phyloP scores from a whole-genome alignment of 305 asterid genomes.

The Petunia hybrid region DNA sequence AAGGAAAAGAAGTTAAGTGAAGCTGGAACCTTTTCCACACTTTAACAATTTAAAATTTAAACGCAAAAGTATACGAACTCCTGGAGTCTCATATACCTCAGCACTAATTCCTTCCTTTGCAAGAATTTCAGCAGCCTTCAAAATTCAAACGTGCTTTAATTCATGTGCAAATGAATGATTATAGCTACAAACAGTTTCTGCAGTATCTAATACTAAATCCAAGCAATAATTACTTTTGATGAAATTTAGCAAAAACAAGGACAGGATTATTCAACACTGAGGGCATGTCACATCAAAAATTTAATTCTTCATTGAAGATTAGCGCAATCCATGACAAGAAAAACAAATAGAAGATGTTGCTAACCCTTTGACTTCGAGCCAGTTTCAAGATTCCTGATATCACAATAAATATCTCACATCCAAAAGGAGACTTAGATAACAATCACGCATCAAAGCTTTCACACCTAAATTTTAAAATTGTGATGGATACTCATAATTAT shows the following conservation, averaged over 20 bases:
- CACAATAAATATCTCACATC: no score
- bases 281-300: background rate
- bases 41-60: slow-evolving; percentile 23
- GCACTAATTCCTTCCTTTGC: slow-evolving; percentile 87
- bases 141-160: slow-evolving; percentile 29
- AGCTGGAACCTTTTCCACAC: background rate
- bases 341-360: no score
- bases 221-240: background rate
- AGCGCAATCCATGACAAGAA: no score
- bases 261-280: slow-evolving; percentile 24
- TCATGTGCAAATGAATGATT: slow-evolving; percentile 17
- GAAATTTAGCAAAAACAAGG: slow-evolving; percentile 14
- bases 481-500: no score
- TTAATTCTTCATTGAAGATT: background rate
- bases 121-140: slow-evolving; percentile 93
- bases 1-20: slow-evolving; percentile 17
- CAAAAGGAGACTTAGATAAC: no score
- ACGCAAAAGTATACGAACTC: slow-evolving; percentile 21
- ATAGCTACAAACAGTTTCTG: slow-evolving; percentile 2
- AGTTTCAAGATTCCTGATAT: no score
- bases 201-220: background rate
- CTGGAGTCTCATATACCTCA: slow-evolving; percentile 61
- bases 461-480: no score
- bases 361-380: no score
- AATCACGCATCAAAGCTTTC: no score